These are phyloP conservation scores for Xylaria venustula DNA, from an alignment of 495 filamentous ascomycete species.

Conservation along the genomic window DNA sequence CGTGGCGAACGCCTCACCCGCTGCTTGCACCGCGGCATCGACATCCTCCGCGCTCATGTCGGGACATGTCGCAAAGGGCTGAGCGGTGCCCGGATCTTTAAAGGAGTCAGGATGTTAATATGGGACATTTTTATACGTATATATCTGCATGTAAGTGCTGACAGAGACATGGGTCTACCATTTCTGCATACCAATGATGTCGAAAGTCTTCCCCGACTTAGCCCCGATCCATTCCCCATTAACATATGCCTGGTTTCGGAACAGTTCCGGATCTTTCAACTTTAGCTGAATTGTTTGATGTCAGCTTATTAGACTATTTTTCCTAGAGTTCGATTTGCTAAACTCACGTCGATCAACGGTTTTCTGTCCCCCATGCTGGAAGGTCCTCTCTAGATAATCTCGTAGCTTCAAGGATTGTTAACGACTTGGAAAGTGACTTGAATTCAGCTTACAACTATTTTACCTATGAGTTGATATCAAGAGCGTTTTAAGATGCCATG, in stretches of 20 bases:
- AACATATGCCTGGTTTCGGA: conserved; percentile 60
- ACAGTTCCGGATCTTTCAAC: conserved; percentile 58
- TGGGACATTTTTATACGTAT: background rate
- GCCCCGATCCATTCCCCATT: conserved; percentile 62
- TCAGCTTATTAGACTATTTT: background rate
- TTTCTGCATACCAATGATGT: conserved; percentile 55
- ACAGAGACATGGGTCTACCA: background rate
- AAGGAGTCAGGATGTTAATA: background rate
- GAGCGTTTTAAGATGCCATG: background rate
- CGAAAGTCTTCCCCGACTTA: conserved; percentile 63
- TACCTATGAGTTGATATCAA: background rate
- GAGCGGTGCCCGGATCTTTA: conserved; percentile 62
- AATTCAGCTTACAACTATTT: background rate
- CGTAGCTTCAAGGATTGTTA: background rate
- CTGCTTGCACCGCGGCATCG: conserved; percentile 55
- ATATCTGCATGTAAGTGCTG: too few species aligned
- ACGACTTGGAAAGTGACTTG: background rate
- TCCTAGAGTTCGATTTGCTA: too few species aligned
- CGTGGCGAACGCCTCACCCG: conserved; percentile 59
- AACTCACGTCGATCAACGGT: conserved; percentile 12
- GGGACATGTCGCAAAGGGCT: conserved; percentile 64
- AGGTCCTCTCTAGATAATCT: background rate
- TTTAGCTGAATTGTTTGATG: conserved; percentile 26
- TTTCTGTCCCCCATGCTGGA: background rate
- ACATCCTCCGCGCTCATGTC: conserved; percentile 61